Base-by-base conservation (phyloP, 1,139 yeast species). In the Insectozyma bohioensis region DNA sequence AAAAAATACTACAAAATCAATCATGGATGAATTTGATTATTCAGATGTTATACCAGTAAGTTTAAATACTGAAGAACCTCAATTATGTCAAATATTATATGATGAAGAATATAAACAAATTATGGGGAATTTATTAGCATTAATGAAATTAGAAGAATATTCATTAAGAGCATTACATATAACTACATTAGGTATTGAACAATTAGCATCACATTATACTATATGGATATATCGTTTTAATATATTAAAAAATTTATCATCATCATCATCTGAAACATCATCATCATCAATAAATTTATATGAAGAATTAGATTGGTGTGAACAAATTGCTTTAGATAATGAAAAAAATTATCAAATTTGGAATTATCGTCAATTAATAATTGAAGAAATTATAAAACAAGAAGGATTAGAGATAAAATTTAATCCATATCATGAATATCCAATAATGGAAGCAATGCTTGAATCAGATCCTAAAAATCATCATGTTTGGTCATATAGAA, bases 301-400 rank as follows among this genome's bases (percentile, higher is more conserved):
- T 12, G 60, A 63, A 10, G 94, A 84, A 50, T 59, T 84, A 24
- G 75, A 75, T 28, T 88, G 95, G 95, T 72, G 90, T 45, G 94
- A 86, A 46, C 68, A 70, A 24, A 62, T 85, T 26, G 92, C 96
- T 0, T 53, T 84, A 33, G 80, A 74, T 7, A 81, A 85, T 53
- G 84, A 90, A 29, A 92, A 92, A 57, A 92, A 90, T 61, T 92
- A 94, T 61, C 99, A 92, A 58, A 83, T 92, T 17, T 92, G 98
- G 98, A 86, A 88, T 49, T 87, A 90, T 52, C 74, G 97, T 34
- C 90, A 85, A 51, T 57, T 76, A 30, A 48, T 83, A 5, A 61
- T 80, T 33, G 65, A 64, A 26, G 43, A 56, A 31, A 47, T 70
- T 39, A 11, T 31, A 14, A 9, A 20, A 19, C 9, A 21, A 4